These are phyloP conservation scores for Juncus effusus DNA, from an alignment of 176 grass and related monocot genomes.

Conservation along the genomic window DNA sequence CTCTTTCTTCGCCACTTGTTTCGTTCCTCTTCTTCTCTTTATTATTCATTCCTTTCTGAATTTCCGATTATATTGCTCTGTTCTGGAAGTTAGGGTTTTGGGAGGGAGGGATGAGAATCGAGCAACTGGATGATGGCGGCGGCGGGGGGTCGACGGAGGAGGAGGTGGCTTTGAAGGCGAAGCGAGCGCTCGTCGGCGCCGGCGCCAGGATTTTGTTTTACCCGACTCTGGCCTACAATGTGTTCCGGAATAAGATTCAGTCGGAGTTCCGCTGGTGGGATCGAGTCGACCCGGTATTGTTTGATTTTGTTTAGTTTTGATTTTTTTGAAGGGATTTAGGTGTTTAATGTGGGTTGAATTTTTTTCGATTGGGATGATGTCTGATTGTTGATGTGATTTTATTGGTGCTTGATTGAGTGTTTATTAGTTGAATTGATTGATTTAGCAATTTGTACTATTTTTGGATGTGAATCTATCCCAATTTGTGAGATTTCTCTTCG, in stretches of 20 bases:
- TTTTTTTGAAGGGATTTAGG: constrained; percentile 9
- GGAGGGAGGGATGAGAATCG: constrained; percentile 22
- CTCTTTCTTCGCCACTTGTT: constrained; percentile 18
- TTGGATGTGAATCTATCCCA: not conserved
- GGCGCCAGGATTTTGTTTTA: constrained; percentile 85
- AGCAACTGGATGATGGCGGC: constrained; percentile 26
- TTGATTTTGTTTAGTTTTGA: not conserved
- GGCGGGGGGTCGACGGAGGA: constrained; percentile 16
- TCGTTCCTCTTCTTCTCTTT: not conserved
- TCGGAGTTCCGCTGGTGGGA: constrained; percentile 94
- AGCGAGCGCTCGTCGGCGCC: constrained; percentile 69
- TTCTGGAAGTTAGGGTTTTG: not conserved
- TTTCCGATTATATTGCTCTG: constrained; percentile 5
- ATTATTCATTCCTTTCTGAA: not conserved
- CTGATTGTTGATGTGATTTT: not conserved
- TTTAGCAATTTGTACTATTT: not conserved
- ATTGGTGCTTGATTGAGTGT: not conserved
- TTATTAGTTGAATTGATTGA: constrained; percentile 21
- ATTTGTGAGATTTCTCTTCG: no score
- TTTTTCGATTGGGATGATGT: not conserved
- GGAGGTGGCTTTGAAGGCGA: constrained; percentile 40
- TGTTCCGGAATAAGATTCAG: constrained; percentile 75
- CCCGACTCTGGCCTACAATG: constrained; percentile 88
- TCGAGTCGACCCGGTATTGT: constrained; percentile 64
- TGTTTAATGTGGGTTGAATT: not conserved